Evolutionary conservation across 371 early-diverging fungal species (phyloP).

Genomic region (Mortierella sp.): DNA sequence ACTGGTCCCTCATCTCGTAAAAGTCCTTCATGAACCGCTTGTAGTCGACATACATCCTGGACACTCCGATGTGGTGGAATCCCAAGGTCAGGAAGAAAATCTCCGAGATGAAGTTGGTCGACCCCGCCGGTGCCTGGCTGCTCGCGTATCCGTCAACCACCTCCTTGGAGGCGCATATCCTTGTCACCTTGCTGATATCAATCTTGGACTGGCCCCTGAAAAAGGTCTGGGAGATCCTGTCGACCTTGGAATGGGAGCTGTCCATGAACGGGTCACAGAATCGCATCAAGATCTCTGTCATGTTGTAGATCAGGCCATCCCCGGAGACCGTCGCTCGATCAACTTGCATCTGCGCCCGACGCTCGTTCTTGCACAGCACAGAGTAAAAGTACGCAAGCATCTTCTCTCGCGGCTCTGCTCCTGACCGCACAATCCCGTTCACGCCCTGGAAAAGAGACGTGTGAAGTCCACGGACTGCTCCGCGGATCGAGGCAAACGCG

Average conservation of each 20-base stretch:
- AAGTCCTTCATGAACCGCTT: slow-evolving; percentile 75
- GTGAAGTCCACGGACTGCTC: slow-evolving; percentile 73
- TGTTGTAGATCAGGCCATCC: slow-evolving; percentile 91
- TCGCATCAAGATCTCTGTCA: slow-evolving; percentile 73
- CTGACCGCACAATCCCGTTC: slow-evolving; percentile 81
- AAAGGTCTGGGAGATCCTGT: slow-evolving; percentile 38
- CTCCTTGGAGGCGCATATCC: slow-evolving; percentile 83
- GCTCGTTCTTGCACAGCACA: slow-evolving; percentile 75
- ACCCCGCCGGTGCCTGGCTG: slow-evolving; percentile 16
- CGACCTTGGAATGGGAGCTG: slow-evolving; percentile 74
- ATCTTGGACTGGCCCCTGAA: slow-evolving; percentile 60
- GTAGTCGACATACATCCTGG: slow-evolving; percentile 79
- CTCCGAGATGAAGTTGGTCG: slow-evolving; percentile 89
- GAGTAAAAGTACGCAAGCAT: slow-evolving; percentile 76
- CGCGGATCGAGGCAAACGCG: slow-evolving; percentile 76
- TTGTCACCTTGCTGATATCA: slow-evolving; percentile 80
- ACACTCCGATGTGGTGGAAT: slow-evolving; percentile 85
- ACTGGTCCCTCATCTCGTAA: slow-evolving; percentile 72
- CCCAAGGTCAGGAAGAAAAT: slow-evolving; percentile 85
- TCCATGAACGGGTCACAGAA: slow-evolving; percentile 92
- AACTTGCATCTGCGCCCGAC: slow-evolving; percentile 87
- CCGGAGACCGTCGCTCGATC: slow-evolving; percentile 82
- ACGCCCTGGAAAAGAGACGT: slow-evolving; percentile 72
- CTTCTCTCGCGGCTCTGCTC: slow-evolving; percentile 68
- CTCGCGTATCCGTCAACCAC: slow-evolving; percentile 70